A percentile compares a stretch with the other conserved stretches of the same genome.
These are phyloP conservation scores for Mycosphaerella sp. DNA, from an alignment of 2,329 filamentous ascomycete species.

Conservation along the genomic window DNA sequence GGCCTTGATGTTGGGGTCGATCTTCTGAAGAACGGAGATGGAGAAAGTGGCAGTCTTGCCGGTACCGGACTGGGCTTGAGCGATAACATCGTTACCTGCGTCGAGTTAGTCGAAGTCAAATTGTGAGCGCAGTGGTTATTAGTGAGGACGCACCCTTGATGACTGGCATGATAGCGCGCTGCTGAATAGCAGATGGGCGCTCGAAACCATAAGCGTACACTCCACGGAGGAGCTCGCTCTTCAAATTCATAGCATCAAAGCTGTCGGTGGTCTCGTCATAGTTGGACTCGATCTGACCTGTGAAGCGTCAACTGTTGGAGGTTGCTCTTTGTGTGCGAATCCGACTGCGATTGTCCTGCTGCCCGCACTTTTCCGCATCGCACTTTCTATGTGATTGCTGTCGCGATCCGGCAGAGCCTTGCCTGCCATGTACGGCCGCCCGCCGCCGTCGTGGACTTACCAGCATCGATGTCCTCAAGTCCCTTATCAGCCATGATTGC, in stretches of 20 bases:
- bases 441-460: conserved; percentile 52
- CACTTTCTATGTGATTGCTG: not conserved
- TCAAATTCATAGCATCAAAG: conserved; percentile 97
- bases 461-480: conserved; percentile 95
- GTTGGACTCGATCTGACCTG: conserved; percentile 99
- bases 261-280: conserved; percentile 99
- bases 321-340: conserved; percentile 1
- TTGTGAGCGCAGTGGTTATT: not conserved
- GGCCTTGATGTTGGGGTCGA: conserved; percentile 88
- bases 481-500: conserved; percentile 99
- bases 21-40: conserved; percentile 97
- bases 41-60: conserved; percentile 99
- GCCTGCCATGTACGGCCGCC: conserved; percentile 1
- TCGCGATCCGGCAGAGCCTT: not conserved
- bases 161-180: conserved; percentile 99
- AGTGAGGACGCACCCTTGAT: conserved; percentile 80
- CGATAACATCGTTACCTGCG: conserved; percentile 93
- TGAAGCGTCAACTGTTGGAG: conserved; percentile 24
- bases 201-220: conserved; percentile 99
- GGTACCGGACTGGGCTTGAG: conserved; percentile 98
- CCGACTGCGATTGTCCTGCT: conserved; percentile 8
- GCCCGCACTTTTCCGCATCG: conserved; percentile 1
- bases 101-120: conserved; percentile 13
- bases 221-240: conserved; percentile 94
- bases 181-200: conserved; percentile 98